Evolutionary conservation across 1,284 basidiomycete genomes (phyloP), one percentile per base, ranked within the genome.

Genomic region (Ustilago curta): DNA sequence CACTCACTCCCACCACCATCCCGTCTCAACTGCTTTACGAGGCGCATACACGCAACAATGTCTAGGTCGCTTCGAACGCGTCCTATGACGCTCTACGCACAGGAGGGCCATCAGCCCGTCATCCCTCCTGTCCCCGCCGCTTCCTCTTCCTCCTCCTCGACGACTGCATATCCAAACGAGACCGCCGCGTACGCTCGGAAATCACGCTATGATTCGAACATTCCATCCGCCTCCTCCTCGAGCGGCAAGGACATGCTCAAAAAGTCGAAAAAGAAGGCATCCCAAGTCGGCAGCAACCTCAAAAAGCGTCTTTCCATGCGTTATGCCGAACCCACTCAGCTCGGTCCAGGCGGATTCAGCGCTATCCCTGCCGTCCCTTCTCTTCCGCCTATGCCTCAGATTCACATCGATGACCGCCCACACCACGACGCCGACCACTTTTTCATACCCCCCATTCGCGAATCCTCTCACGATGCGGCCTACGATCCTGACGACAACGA

Each of bases 271-370:
- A 70, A 76, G 29, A 77, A 82, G 35, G 77, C 78, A 8, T 70
- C 67, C 25, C 64, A 80, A n/a, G 81, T 82, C 12, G 81, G 78
- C 43, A 75, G 60, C 62, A 84, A 82, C 35, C 76, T 84, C 56
- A 82, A 82, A 32, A 83, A 83, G 60, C 71, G 83, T 19, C 70
- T 84, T 16, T 82, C 80, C 27, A 83, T 80, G 79, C 76, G 83
- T n/a, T 84, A 84, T 68, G 79, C 79, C 23, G 78, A 82, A 55
- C 79, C 79, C 1, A 81, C 79, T 2, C 62, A 71, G 14, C 47
- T 81, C 16, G 82, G 75, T 19, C 75, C 81, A 1, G 76, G 81
- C 2, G 76, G 79, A 0, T 77, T 74, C 47, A 70, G 66, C 39
- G 70, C 76, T 5, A 49, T 75, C 0, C 69, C 76, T 25, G 52